These are phyloP conservation scores for Colletotrichum phormii DNA, from an alignment of 2,329 filamentous ascomycete genomes.

Conservation along the genomic window DNA sequence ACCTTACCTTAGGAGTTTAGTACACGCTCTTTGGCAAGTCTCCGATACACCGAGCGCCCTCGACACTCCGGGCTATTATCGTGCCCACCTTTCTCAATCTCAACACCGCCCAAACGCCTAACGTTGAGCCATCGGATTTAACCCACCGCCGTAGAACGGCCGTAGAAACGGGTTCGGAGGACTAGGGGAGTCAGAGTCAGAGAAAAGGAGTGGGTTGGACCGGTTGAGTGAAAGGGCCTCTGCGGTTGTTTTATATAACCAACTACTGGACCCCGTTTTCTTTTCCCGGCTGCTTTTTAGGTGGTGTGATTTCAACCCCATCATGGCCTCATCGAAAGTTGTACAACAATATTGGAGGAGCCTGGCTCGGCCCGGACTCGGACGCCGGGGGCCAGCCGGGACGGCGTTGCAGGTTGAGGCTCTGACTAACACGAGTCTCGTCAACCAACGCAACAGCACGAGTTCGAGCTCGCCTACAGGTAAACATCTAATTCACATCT, in stretches of 20 bases:
- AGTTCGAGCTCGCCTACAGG: slow-evolving; percentile 25
- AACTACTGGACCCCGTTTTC: neutral
- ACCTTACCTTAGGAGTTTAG: neutral
- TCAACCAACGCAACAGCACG: slow-evolving; percentile 27
- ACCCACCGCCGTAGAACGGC: neutral
- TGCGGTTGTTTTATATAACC: slow-evolving; percentile 9
- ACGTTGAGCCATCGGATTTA: neutral
- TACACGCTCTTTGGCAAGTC: slow-evolving; percentile 12
- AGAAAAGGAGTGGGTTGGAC: neutral
- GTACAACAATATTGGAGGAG: slow-evolving; percentile 36
- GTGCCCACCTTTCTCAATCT: slow-evolving; percentile 12
- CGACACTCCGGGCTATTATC: slow-evolving; percentile 28
- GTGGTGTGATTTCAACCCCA: slow-evolving; percentile 15
- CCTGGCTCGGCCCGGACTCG: slow-evolving; percentile 26
- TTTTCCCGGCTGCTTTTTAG: neutral
- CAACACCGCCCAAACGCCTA: neutral
- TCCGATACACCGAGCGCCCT: slow-evolving; percentile 20
- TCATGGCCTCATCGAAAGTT: slow-evolving; percentile 36
- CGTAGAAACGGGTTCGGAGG: neutral
- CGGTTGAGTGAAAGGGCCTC: neutral
- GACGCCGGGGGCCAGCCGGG: slow-evolving; percentile 10
- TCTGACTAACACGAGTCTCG: slow-evolving; percentile 23
- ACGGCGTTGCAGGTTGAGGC: slow-evolving; percentile 9
- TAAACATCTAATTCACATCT: too few species aligned
- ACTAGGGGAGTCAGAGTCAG: neutral